Conservation (phyloP, 2,329 filamentous ascomycete species). For the Epichloe festucae region DNA sequence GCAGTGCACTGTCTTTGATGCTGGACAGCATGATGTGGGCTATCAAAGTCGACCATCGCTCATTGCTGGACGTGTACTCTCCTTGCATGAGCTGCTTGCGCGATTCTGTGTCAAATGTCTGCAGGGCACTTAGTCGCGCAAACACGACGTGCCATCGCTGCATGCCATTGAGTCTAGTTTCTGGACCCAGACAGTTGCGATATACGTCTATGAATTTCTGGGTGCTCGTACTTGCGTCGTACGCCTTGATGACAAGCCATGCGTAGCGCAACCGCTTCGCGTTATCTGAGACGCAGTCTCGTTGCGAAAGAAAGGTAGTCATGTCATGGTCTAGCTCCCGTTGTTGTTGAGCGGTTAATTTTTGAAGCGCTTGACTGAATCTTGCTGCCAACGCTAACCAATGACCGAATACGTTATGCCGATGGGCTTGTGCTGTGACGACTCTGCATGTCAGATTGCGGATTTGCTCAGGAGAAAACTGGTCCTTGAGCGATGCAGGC, state of each 20-base stretch:
- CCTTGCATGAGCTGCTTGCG: slow-evolving; percentile 5
- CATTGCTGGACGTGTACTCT: slow-evolving; percentile 6
- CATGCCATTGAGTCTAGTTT: slow-evolving; percentile 3
- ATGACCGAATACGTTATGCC: slow-evolving; percentile 6
- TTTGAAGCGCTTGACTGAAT: slow-evolving; percentile 9
- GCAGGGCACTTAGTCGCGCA: slow-evolving; percentile 7
- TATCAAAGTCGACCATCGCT: slow-evolving; percentile 11
- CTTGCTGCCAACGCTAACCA: slow-evolving; percentile 10
- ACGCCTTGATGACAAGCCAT: slow-evolving; percentile 12
- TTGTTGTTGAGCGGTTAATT: slow-evolving; percentile 5
- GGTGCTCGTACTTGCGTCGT: slow-evolving; percentile 6
- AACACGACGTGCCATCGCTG: slow-evolving; percentile 13
- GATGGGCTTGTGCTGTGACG: slow-evolving; percentile 10
- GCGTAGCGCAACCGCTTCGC: slow-evolving; percentile 8
- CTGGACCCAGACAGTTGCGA: not conserved
- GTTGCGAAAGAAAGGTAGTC: slow-evolving; percentile 5
- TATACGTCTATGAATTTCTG: slow-evolving; percentile 8
- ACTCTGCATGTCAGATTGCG: slow-evolving; percentile 6
- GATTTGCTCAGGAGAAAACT: slow-evolving; percentile 7
- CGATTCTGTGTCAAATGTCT: slow-evolving; percentile 1
- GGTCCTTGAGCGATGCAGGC: slow-evolving; percentile 7
- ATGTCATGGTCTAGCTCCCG: slow-evolving; percentile 6
- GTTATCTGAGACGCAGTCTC: slow-evolving; percentile 4
- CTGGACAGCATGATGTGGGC: slow-evolving; percentile 4
- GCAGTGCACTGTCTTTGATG: not conserved